Percentiles rank a stretch among this genome's conserved stretches.
Conservation (phyloP, 208 protist species). For the Leishmania braziliensis region DNA sequence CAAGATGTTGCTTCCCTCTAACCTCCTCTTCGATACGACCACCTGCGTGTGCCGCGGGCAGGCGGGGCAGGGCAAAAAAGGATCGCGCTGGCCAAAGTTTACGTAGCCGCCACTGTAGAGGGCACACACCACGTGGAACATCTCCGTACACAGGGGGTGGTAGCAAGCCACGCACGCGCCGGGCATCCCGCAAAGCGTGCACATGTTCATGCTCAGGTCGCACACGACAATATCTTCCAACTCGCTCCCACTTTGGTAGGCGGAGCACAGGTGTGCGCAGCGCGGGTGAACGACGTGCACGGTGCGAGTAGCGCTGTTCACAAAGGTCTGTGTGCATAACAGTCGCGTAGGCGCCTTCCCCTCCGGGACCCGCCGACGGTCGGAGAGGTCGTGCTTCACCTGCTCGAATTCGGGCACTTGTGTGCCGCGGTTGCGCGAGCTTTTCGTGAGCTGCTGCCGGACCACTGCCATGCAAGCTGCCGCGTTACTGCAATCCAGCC, state of each 20-base stretch:
- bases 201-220: constrained; percentile 61
- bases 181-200: constrained; percentile 63
- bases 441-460: constrained; percentile 54
- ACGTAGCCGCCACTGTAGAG: constrained; percentile 83
- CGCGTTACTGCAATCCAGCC: constrained; percentile 62
- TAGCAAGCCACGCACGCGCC: constrained; percentile 83
- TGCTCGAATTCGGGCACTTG: constrained; percentile 57
- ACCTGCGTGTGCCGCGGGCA: constrained; percentile 86
- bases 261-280: constrained; percentile 80
- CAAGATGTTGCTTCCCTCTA: constrained; percentile 28
- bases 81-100: constrained; percentile 88
- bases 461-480: constrained; percentile 48
- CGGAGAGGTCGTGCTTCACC: constrained; percentile 56
- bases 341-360: constrained; percentile 43
- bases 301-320: constrained; percentile 50
- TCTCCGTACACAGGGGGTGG: constrained; percentile 83
- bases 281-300: constrained; percentile 82
- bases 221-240: constrained; percentile 77
- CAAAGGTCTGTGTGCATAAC: constrained; percentile 63
- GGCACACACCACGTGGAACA: constrained; percentile 82
- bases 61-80: constrained; percentile 75
- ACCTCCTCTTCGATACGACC: constrained; percentile 18
- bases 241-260: constrained; percentile 68
- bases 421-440: constrained; percentile 56
- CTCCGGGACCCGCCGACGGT: constrained; percentile 33